Evolutionary conservation across 768 basidiomycete genomes (phyloP).

Genomic region (Boletus sp.): DNA sequence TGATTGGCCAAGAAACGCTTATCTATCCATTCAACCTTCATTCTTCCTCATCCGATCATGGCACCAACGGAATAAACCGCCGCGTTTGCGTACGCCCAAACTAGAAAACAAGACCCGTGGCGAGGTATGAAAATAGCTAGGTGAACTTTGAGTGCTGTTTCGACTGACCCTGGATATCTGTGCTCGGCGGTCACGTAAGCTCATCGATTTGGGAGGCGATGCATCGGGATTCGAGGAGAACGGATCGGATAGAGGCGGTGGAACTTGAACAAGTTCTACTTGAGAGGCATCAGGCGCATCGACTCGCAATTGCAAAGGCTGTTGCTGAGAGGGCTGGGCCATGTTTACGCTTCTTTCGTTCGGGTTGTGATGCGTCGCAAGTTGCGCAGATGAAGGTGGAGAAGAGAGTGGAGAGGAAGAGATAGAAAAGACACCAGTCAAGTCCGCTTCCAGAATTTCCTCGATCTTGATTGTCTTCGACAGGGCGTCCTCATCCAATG

Average conservation of each 20-base stretch:
- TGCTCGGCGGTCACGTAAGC: conserved; percentile 14
- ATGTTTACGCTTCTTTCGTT: no score
- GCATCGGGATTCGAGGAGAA: background rate
- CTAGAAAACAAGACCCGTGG: conserved; percentile 15
- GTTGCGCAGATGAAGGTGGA: no score
- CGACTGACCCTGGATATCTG: no score
- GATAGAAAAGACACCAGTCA: conserved; percentile 12
- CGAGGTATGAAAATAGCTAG: no score
- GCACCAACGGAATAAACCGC: conserved; percentile 28
- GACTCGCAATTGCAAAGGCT: background rate
- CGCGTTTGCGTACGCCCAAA: conserved; percentile 25
- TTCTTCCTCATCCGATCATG: conserved; percentile 34
- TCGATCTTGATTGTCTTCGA: conserved; percentile 19
- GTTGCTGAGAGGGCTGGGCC: background rate
- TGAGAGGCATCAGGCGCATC: background rate
- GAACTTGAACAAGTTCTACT: background rate
- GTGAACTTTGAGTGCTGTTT: no score
- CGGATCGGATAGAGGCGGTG: background rate
- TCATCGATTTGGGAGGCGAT: conserved; percentile 27
- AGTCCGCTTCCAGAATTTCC: conserved; percentile 6
- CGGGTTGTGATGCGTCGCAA: no score
- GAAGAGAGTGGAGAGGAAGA: conserved; percentile 14
- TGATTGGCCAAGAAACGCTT: conserved; percentile 15
- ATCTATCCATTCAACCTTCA: conserved; percentile 3
- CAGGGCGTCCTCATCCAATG: background rate